phyloP scores from a whole-genome alignment of 495 filamentous ascomycete genomes.

The Xeromyces bisporus region DNA sequence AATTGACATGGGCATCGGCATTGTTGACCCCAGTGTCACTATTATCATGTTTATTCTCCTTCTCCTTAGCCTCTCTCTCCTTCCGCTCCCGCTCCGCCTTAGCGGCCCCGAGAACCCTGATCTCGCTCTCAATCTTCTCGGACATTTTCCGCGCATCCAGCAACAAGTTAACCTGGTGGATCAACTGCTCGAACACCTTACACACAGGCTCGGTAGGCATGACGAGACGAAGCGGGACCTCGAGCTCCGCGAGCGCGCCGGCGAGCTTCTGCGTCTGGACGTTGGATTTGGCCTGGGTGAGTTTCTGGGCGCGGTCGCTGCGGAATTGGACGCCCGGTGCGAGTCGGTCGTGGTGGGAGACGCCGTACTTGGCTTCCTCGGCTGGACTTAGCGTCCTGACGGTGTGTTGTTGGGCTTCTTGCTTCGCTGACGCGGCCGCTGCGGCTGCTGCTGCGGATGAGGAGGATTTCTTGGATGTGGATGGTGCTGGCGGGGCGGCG shows the following conservation, averaged over 20 bases:
- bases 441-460: constrained; percentile 26
- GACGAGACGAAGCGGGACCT: constrained; percentile 55
- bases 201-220: constrained; percentile 78
- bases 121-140: constrained; percentile 77
- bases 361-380: constrained; percentile 65
- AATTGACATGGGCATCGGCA: constrained; percentile 19
- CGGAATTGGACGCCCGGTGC: constrained; percentile 60
- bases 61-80: constrained; percentile 11
- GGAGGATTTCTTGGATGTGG: constrained; percentile 39
- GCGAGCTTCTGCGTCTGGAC: constrained; percentile 69
- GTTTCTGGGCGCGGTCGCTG: constrained; percentile 65
- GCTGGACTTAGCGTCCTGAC: constrained; percentile 53
- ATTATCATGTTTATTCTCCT: constrained; percentile 16
- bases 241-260: constrained; percentile 59
- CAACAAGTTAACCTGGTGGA: constrained; percentile 53
- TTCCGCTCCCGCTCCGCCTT: constrained; percentile 42
- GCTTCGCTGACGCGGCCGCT: constrained; percentile 12
- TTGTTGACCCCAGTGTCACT: no score
- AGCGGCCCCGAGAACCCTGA: constrained; percentile 50
- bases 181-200: constrained; percentile 64
- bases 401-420: constrained; percentile 29
- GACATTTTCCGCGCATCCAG: constrained; percentile 68
- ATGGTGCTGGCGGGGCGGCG: no score
- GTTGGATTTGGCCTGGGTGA: constrained; percentile 65
- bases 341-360: constrained; percentile 73